Conservation (phyloP, 2,329 filamentous ascomycete genomes). For the Fusarium algeriense region DNA sequence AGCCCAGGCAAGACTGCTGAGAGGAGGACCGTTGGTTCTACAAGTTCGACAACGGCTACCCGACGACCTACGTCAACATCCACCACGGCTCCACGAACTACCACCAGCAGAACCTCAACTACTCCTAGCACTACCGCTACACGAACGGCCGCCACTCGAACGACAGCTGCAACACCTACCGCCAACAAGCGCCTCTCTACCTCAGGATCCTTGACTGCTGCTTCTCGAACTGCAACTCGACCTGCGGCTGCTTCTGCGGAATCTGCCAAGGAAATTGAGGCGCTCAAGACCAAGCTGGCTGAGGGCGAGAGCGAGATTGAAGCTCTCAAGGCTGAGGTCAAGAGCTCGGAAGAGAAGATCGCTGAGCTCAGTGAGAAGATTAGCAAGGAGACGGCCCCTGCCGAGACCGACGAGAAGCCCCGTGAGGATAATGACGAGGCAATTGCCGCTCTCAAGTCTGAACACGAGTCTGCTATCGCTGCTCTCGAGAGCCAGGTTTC, state of each 20-base stretch:
- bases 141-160: conserved; percentile 50
- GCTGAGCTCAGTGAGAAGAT: conserved; percentile 66
- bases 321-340: conserved; percentile 67
- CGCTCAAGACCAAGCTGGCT: conserved; percentile 69
- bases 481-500: conserved; percentile 61
- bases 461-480: conserved; percentile 63
- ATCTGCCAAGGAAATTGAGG: conserved; percentile 67
- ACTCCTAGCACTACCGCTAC: conserved; percentile 23
- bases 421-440: conserved; percentile 57
- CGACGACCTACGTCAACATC: conserved; percentile 53
- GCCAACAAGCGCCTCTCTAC: conserved; percentile 69
- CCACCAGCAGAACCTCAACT: conserved; percentile 47
- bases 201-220: conserved; percentile 55
- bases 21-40: conserved; percentile 53
- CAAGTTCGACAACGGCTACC: conserved; percentile 49
- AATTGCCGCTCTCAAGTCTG: conserved; percentile 62
- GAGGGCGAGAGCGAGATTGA: conserved; percentile 70
- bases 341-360: conserved; percentile 67
- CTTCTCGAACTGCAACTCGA: conserved; percentile 56
- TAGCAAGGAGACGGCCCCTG: conserved; percentile 54
- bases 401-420: conserved; percentile 57
- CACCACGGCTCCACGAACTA: conserved; percentile 52
- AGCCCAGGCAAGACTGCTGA: conserved; percentile 53
- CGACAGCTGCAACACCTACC: conserved; percentile 56
- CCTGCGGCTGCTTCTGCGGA: conserved; percentile 57